Evolutionary conservation across 106 monocot genomes (phyloP).

Genomic region (Allium cepa): DNA sequence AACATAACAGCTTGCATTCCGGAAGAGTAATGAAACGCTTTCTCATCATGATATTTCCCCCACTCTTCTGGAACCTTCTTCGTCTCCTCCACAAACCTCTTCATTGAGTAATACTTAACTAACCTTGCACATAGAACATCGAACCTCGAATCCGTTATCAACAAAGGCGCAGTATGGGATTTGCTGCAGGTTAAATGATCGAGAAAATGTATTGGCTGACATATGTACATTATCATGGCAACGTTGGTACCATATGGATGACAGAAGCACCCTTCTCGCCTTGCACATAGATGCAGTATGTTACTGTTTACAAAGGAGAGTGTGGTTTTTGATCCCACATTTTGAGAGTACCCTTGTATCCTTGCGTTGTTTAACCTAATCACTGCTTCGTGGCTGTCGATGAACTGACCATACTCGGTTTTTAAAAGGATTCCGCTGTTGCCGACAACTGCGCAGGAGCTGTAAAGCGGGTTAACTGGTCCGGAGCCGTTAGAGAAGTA

Average conservation of each 20-base stretch:
- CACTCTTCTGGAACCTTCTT: slow-evolving; percentile 39
- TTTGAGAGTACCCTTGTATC: slow-evolving; percentile 29
- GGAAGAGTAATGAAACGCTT: slow-evolving; percentile 77
- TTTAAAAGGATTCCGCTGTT: slow-evolving; percentile 80
- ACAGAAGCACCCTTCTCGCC: slow-evolving; percentile 48
- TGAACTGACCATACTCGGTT: slow-evolving; percentile 31
- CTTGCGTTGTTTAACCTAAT: slow-evolving; percentile 77
- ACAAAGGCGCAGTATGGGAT: slow-evolving; percentile 30
- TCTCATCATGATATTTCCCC: slow-evolving; percentile 41
- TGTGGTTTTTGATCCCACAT: slow-evolving; percentile 58
- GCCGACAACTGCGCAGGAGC: slow-evolving; percentile 77
- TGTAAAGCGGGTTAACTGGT: slow-evolving; percentile 15
- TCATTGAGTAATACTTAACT: slow-evolving; percentile 75
- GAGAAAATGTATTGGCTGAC: slow-evolving; percentile 63
- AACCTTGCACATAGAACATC: slow-evolving; percentile 53
- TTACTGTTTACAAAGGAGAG: slow-evolving; percentile 77
- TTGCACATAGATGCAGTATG: slow-evolving; percentile 65
- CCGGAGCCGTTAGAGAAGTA: not conserved
- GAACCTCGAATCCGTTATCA: slow-evolving; percentile 58
- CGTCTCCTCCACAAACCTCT: slow-evolving; percentile 41
- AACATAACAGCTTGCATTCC: slow-evolving; percentile 85
- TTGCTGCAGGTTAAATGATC: slow-evolving; percentile 61
- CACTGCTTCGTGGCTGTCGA: slow-evolving; percentile 63
- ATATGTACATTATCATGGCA: slow-evolving; percentile 70
- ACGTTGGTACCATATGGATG: slow-evolving; percentile 59